phyloP scores from a whole-genome alignment of 1,284 basidiomycete species.

The Peniophora sp. region DNA sequence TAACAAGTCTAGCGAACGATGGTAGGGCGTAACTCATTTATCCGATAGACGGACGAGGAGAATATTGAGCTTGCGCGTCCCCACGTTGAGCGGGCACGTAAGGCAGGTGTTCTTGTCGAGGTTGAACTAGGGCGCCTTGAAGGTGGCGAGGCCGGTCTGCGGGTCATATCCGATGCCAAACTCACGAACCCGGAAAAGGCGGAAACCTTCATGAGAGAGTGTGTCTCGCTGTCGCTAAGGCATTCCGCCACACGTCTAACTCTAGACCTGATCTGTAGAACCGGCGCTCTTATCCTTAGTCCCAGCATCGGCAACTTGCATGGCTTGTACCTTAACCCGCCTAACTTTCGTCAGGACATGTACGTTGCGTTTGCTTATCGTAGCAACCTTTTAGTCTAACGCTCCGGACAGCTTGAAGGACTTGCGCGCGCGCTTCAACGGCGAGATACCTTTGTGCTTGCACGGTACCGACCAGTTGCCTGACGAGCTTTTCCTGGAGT shows the following conservation, averaged over 20 bases:
- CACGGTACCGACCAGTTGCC: constrained; percentile 40
- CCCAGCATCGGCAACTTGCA: constrained; percentile 44
- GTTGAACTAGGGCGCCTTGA: constrained; percentile 46
- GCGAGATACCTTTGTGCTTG: constrained; percentile 31
- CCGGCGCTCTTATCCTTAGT: constrained; percentile 36
- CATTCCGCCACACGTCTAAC: not conserved
- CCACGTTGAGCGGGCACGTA: constrained; percentile 34
- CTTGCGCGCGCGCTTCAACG: constrained; percentile 27
- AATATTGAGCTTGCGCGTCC: constrained; percentile 38
- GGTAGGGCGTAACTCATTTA: not conserved
- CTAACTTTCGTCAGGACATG: constrained; percentile 40
- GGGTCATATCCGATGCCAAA: constrained; percentile 39
- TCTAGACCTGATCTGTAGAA: constrained; percentile 17
- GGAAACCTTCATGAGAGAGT: constrained; percentile 34
- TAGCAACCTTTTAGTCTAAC: not conserved
- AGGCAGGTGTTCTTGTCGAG: constrained; percentile 35
- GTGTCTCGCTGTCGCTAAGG: not conserved
- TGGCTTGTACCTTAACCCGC: constrained; percentile 36
- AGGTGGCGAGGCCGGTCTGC: constrained; percentile 39
- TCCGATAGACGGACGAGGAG: constrained; percentile 41
- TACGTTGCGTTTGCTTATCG: constrained; percentile 12
- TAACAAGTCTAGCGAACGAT: constrained; percentile 4
- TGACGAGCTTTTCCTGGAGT: constrained; percentile 34
- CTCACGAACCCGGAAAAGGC: constrained; percentile 38
- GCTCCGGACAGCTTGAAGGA: constrained; percentile 26